These are phyloP conservation scores for Cystobasidium tubakii DNA, from an alignment of 768 basidiomycete species.

Conservation along the genomic window DNA sequence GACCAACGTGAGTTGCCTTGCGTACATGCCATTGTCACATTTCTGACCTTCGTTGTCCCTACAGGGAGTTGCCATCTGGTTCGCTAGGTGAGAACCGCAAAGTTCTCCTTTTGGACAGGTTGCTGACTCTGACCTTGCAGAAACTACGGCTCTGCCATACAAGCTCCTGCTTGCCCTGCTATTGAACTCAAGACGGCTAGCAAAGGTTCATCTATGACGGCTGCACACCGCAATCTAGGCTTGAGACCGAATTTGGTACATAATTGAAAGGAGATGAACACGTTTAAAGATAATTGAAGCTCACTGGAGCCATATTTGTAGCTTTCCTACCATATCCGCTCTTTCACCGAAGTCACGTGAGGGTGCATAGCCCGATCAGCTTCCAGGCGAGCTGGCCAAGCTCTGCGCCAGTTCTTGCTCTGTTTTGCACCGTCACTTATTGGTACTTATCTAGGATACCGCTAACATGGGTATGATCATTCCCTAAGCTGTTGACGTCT, in stretches of 20 bases:
- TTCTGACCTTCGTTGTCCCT: neutral
- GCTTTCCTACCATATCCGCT: neutral
- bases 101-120: neutral
- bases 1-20: neutral
- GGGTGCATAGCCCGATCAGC: too few species aligned
- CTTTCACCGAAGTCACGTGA: neutral
- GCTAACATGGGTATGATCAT: neutral
- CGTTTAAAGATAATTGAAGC: neutral
- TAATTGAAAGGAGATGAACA: neutral
- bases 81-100: neutral
- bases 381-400: too few species aligned
- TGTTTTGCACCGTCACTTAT: too few species aligned
- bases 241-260: conserved; percentile 12
- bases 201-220: neutral
- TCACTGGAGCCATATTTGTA: neutral
- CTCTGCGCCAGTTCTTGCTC: too few species aligned
- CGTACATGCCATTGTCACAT: neutral
- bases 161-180: conserved; percentile 10
- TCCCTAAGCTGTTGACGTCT: too few species aligned
- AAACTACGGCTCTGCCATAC: conserved; percentile 4
- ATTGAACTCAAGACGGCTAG: neutral
- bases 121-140: neutral
- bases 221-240: neutral
- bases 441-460: too few species aligned
- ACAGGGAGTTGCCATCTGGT: conserved; percentile 23